These are phyloP conservation scores for Metschnikowia dekortorum DNA, from an alignment of 805 yeast species.

Conservation along the genomic window DNA sequence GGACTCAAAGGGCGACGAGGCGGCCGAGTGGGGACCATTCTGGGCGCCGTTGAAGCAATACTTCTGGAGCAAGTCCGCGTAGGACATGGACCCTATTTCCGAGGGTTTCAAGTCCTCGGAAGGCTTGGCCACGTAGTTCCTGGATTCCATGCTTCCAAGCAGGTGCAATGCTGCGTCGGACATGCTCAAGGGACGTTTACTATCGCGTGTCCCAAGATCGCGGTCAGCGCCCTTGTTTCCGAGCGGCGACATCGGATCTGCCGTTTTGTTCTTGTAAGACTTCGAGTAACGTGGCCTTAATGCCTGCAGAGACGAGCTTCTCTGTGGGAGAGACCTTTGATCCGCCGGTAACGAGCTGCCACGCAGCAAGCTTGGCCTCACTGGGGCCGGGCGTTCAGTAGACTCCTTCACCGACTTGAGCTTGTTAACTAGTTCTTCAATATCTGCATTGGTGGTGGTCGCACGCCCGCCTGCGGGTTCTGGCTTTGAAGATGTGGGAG, in stretches of 20 bases:
- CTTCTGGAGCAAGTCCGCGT: constrained; percentile 31
- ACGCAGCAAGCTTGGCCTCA: constrained; percentile 2
- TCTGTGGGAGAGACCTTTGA: neutral
- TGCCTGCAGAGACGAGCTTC: neutral
- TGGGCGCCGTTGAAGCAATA: constrained; percentile 34
- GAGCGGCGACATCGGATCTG: constrained; percentile 5
- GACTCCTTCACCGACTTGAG: constrained; percentile 8
- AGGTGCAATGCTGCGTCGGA: neutral
- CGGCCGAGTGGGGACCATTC: neutral
- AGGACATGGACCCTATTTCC: constrained; percentile 23
- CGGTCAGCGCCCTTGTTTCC: neutral
- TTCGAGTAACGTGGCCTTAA: constrained; percentile 24
- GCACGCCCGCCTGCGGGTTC: constrained; percentile 1
- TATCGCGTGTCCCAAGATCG: neutral
- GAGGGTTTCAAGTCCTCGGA: constrained; percentile 3
- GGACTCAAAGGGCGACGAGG: constrained; percentile 6
- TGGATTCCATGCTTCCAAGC: neutral
- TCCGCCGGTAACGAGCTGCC: neutral
- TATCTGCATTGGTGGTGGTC: neutral
- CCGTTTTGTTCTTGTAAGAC: constrained; percentile 20
- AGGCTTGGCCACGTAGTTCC: constrained; percentile 1
- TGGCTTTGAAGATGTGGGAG: neutral
- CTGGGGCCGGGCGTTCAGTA: neutral
- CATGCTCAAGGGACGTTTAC: neutral
- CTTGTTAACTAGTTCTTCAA: constrained; percentile 13